Evolutionary conservation across 495 filamentous ascomycete genomes (phyloP).

Genomic region (Penicillium goetzii): DNA sequence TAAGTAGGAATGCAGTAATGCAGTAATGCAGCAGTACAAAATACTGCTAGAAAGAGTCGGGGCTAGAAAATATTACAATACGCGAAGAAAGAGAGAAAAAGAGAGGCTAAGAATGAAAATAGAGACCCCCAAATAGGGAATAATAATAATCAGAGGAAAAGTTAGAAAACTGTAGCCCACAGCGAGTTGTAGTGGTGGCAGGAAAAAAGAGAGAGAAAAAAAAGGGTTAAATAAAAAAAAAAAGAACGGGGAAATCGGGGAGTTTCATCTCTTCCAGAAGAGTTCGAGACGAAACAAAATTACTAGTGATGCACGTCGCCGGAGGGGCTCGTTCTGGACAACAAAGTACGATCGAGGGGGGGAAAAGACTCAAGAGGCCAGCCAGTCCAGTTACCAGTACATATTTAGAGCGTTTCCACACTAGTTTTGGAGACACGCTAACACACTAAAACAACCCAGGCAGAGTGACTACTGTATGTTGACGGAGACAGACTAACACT

Average conservation of each 20-base stretch:
- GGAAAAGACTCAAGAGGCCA: not conserved
- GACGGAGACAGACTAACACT: conserved; percentile 3
- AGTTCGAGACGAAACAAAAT: conserved; percentile 25
- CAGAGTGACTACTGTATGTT: not conserved
- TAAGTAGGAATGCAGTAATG: not conserved
- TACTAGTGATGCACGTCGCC: conserved; percentile 19
- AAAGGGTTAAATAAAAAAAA: not conserved
- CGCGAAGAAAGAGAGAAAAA: not conserved
- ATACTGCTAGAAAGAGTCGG: not conserved
- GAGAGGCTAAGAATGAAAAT: not conserved
- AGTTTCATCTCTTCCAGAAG: conserved; percentile 32
- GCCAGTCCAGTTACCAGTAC: not conserved
- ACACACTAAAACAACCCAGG: not conserved
- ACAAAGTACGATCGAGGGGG: conserved; percentile 36
- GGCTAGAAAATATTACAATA: conserved; percentile 9
- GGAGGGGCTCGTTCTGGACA: conserved; percentile 17
- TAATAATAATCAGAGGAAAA: too few relatives aligned
- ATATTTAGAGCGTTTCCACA: not conserved
- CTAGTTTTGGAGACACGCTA: not conserved
- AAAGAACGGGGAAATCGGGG: conserved; percentile 18
- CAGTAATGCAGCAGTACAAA: not conserved
- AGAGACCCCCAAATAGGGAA: conserved; percentile 8
- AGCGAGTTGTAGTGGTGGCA: conserved; percentile 4
- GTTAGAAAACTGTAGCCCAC: not conserved
- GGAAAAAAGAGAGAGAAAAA: conserved; percentile 1